Conservation (phyloP, 1,139 yeast species). For the Pneumocystis jirovecii region DNA sequence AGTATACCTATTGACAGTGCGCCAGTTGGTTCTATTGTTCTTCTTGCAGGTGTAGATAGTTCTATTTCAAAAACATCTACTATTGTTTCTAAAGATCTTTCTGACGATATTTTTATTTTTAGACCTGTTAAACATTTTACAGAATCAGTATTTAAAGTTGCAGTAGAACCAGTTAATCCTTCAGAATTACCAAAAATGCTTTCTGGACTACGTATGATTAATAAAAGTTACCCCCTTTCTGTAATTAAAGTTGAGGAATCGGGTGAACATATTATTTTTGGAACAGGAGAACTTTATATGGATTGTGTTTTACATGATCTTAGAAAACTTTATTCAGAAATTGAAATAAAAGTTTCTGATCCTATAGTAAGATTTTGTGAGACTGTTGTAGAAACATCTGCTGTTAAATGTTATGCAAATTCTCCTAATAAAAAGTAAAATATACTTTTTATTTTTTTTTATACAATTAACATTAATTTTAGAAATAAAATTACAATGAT, state of each 20-base stretch:
- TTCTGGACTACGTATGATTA: constrained; percentile 49
- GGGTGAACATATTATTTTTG: constrained; percentile 70
- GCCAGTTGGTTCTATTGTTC: constrained; percentile 49
- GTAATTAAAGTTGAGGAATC: constrained; percentile 66
- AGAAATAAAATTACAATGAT: constrained; percentile 47
- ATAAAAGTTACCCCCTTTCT: constrained; percentile 51
- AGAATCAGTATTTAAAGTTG: constrained; percentile 59
- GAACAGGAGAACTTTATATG: constrained; percentile 76
- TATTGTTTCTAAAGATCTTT: constrained; percentile 25
- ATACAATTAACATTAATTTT: background rate
- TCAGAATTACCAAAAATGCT: constrained; percentile 61
- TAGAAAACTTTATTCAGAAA: constrained; percentile 42
- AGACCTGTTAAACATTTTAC: constrained; percentile 33
- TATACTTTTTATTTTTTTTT: background rate
- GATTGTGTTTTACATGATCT: constrained; percentile 75
- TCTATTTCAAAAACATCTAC: constrained; percentile 48
- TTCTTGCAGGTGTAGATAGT: constrained; percentile 49
- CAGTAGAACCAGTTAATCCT: constrained; percentile 70
- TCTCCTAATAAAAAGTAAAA: constrained; percentile 35
- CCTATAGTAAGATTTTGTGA: constrained; percentile 74
- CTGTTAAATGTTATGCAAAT: constrained; percentile 46
- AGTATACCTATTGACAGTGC: constrained; percentile 41
- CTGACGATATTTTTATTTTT: constrained; percentile 25
- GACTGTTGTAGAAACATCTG: constrained; percentile 53
- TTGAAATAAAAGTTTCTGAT: constrained; percentile 70